These are phyloP conservation scores for Rhizopus sp. DNA, from an alignment of 371 early-diverging fungal species.

Conservation along the genomic window DNA sequence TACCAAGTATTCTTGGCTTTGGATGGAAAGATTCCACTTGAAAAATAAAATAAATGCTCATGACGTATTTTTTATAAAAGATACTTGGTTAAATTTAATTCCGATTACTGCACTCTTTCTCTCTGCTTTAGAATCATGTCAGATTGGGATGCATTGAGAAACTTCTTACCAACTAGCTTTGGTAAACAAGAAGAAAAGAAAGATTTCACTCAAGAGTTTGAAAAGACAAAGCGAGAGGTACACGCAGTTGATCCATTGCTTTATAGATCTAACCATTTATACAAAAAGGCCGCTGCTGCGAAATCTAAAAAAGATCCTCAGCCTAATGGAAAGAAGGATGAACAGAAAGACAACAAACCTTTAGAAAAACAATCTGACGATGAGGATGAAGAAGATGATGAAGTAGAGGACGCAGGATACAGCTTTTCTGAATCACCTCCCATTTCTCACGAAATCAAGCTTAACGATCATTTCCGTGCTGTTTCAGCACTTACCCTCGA, in stretches of 20 bases:
- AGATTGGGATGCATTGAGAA: slow-evolving; percentile 52
- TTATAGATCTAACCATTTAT: neutral
- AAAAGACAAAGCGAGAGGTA: slow-evolving; percentile 51
- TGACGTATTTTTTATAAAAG: no score
- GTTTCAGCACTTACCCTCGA: slow-evolving; percentile 85
- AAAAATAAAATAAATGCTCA: neutral
- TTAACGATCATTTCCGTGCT: slow-evolving; percentile 71
- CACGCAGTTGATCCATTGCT: slow-evolving; percentile 25
- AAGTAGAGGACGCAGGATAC: slow-evolving; percentile 27
- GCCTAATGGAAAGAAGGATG: neutral
- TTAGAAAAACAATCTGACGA: slow-evolving; percentile 3
- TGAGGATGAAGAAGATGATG: slow-evolving; percentile 25
- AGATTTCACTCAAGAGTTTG: slow-evolving; percentile 32
- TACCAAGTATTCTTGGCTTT: slow-evolving; percentile 48
- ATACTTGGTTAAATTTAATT: no score
- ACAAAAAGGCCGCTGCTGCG: neutral
- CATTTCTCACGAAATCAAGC: slow-evolving; percentile 65
- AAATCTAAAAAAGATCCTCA: slow-evolving; percentile 3
- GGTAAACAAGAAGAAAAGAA: slow-evolving; percentile 53
- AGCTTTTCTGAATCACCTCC: slow-evolving; percentile 51
- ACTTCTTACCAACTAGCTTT: slow-evolving; percentile 63
- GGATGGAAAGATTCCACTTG: slow-evolving; percentile 12
- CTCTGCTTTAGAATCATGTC: neutral
- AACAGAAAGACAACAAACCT: neutral
- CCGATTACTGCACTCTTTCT: no score